Evolutionary conservation across 148 eudicot genomes (phyloP).

Genomic region (Dianthus caryophyllus): DNA sequence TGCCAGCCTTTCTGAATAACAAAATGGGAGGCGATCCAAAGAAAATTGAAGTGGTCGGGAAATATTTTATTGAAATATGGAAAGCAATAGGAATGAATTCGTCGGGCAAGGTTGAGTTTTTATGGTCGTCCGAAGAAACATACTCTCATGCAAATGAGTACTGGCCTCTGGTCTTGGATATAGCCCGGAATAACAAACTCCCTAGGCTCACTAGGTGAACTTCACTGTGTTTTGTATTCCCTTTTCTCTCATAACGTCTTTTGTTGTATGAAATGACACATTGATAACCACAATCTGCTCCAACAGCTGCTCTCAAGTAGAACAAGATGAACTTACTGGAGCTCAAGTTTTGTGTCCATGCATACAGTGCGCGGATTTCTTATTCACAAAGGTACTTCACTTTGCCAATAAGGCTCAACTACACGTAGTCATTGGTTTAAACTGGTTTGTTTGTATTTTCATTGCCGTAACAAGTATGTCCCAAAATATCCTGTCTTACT

Average conservation of each 20-base stretch:
- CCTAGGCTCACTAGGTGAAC: conserved; percentile 61
- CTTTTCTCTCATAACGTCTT: neutral
- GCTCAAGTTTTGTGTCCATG: conserved; percentile 89
- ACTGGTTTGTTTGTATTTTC: neutral
- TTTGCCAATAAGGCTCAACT: neutral
- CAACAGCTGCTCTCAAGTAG: conserved; percentile 71
- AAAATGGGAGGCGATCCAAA: conserved; percentile 92
- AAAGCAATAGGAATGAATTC: conserved; percentile 75
- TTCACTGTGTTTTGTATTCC: neutral
- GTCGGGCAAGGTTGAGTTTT: conserved; percentile 73
- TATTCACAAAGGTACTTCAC: conserved; percentile 65
- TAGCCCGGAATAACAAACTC: conserved; percentile 74
- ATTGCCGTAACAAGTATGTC: neutral
- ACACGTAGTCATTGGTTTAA: neutral
- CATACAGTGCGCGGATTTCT: conserved; percentile 97
- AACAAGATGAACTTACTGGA: conserved; percentile 69
- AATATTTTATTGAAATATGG: conserved; percentile 88
- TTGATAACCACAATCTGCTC: neutral
- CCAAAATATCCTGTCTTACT: neutral
- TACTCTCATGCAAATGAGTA: conserved; percentile 66
- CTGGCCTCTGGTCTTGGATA: conserved; percentile 94
- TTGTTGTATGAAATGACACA: neutral
- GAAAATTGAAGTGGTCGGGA: conserved; percentile 78
- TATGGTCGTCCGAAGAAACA: conserved; percentile 81
- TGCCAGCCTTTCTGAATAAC: conserved; percentile 83